These are phyloP conservation scores for Apiotrichum gracile DNA, from an alignment of 1,284 basidiomycete species.

Conservation along the genomic window DNA sequence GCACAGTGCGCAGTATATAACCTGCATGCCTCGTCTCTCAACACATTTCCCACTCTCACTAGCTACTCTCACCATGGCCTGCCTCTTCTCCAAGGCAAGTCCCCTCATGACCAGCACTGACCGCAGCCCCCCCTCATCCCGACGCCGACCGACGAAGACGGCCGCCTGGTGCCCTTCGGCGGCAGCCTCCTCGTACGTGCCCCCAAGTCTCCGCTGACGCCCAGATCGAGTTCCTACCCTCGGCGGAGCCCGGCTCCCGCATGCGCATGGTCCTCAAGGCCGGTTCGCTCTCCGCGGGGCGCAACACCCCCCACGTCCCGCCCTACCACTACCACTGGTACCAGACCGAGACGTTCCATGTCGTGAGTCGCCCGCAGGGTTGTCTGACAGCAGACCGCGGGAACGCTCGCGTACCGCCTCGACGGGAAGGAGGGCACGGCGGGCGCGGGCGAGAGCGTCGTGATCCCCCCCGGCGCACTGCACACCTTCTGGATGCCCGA, in stretches of 20 bases:
- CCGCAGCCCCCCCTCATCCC: not conserved
- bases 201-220: not conserved
- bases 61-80: no score
- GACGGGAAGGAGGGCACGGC: constrained; percentile 36
- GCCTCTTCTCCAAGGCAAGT: not conserved
- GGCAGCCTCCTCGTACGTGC: constrained; percentile 15
- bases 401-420: constrained; percentile 37
- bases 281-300: constrained; percentile 28
- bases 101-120: not conserved
- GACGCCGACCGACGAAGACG: constrained; percentile 6
- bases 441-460: constrained; percentile 29
- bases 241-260: constrained; percentile 16
- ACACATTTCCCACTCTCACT: no score
- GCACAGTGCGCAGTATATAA: no score
- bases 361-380: constrained; percentile 14
- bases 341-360: constrained; percentile 37
- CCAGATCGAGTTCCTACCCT: not conserved
- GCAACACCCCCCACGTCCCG: constrained; percentile 33
- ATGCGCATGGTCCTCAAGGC: constrained; percentile 38
- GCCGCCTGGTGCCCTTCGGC: constrained; percentile 17
- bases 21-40: no score
- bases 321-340: constrained; percentile 39
- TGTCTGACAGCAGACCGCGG: constrained; percentile 10
- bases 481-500: constrained; percentile 41
- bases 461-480: constrained; percentile 29